Percentiles rank a stretch among this genome's conserved stretches.
These are phyloP conservation scores for Herpomyces periplanetae DNA, from an alignment of 2,329 filamentous ascomycete genomes.

Conservation along the genomic window DNA sequence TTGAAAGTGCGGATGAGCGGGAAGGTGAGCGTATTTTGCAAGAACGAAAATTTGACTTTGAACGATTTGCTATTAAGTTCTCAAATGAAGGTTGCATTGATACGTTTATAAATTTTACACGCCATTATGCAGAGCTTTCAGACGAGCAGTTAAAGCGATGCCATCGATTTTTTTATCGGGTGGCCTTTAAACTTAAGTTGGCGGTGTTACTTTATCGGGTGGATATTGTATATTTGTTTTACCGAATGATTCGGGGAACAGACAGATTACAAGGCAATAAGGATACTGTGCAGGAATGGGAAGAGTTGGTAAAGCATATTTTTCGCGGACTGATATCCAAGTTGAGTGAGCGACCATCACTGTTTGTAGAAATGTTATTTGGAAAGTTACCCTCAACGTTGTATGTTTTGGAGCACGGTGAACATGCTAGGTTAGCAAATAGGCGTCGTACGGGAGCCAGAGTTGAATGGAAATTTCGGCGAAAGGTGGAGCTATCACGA, in stretches of 20 bases:
- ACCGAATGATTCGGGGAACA: conserved; percentile 67
- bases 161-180: conserved; percentile 69
- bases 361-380: conserved; percentile 71
- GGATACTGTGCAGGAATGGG: conserved; percentile 47
- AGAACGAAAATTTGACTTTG: conserved; percentile 82
- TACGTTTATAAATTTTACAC: conserved; percentile 43
- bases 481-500: conserved; percentile 17
- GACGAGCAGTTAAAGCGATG: conserved; percentile 49
- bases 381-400: conserved; percentile 53
- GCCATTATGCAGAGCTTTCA: conserved; percentile 40
- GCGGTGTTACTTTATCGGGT: conserved; percentile 55
- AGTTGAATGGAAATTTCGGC: conserved; percentile 45
- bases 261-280: conserved; percentile 26
- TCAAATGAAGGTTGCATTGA: conserved; percentile 49
- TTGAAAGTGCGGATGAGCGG: conserved; percentile 9
- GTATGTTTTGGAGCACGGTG: conserved; percentile 61
- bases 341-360: conserved; percentile 41
- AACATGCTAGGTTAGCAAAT: conserved; percentile 32
- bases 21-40: conserved; percentile 19
- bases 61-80: conserved; percentile 39
- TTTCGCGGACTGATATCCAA: conserved; percentile 46
- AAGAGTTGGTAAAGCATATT: conserved; percentile 50
- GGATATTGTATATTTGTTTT: conserved; percentile 55
- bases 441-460: conserved; percentile 26
- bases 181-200: conserved; percentile 80